Evolutionary conservation across 495 filamentous ascomycete genomes (phyloP).

Genomic region (Haplographium delicatum): DNA sequence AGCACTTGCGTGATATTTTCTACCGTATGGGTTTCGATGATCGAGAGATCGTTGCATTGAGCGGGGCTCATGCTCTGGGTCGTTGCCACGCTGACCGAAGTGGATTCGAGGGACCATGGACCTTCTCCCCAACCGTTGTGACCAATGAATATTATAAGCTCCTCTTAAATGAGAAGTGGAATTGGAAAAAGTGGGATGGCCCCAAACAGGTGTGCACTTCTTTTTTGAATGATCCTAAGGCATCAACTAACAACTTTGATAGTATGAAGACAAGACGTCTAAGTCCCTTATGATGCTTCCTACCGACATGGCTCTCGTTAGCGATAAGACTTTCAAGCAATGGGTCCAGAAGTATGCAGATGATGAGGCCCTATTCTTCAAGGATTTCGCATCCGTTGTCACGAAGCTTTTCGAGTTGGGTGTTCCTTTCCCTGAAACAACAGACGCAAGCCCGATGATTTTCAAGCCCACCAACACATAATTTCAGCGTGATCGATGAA

Average conservation of each 20-base stretch:
- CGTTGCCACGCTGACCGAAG: constrained; percentile 86
- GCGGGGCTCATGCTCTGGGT: constrained; percentile 87
- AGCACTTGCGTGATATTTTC: constrained; percentile 90
- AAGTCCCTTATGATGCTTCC: constrained; percentile 97
- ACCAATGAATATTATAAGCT: constrained; percentile 94
- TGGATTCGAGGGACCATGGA: constrained; percentile 91
- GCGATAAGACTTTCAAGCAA: constrained; percentile 82
- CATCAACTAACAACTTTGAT: constrained; percentile 19
- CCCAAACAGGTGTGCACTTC: constrained; percentile 47
- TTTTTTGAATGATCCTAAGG: not conserved
- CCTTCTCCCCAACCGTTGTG: constrained; percentile 88
- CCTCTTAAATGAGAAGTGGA: constrained; percentile 88
- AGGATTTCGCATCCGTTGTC: constrained; percentile 78
- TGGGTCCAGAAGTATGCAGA: constrained; percentile 88
- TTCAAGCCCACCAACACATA: constrained; percentile 65
- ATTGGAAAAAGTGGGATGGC: constrained; percentile 88
- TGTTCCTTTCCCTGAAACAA: constrained; percentile 73
- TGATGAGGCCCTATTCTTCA: constrained; percentile 88
- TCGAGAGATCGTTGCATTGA: constrained; percentile 88
- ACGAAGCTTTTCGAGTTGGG: constrained; percentile 88
- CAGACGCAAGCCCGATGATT: constrained; percentile 58
- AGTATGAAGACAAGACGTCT: constrained; percentile 79
- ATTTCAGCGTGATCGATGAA: not conserved
- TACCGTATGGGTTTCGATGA: constrained; percentile 97
- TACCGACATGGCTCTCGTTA: constrained; percentile 78